Percentiles rank a stretch among this genome's conserved stretches.
Conservation (phyloP, 2,329 filamentous ascomycete genomes). For the Eurotiales sp. region DNA sequence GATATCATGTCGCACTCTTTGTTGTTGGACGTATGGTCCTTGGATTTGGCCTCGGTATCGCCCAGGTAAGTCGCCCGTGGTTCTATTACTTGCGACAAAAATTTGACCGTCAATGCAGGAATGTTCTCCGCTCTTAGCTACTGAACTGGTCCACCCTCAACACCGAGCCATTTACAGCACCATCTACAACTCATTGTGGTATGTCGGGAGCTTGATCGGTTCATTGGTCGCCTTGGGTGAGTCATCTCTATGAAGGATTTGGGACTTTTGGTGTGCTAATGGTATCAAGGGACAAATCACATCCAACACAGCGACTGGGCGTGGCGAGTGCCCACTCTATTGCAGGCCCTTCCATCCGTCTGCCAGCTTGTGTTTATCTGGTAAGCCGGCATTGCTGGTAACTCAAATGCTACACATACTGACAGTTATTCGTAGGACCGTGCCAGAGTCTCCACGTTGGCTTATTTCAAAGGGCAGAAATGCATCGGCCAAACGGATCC, state of each 20-base stretch:
- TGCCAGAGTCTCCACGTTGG: slow-evolving; percentile 57
- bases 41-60: slow-evolving; percentile 64
- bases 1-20: slow-evolving; percentile 47
- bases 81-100: not conserved
- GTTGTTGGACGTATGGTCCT: slow-evolving; percentile 60
- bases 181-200: slow-evolving; percentile 67
- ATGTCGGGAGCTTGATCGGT: slow-evolving; percentile 52
- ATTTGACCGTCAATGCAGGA: slow-evolving; percentile 29
- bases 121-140: slow-evolving; percentile 60
- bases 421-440: slow-evolving; percentile 8
- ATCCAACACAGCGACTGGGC: slow-evolving; percentile 54
- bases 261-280: slow-evolving; percentile 26
- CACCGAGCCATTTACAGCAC: slow-evolving; percentile 63
- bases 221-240: slow-evolving; percentile 29
- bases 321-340: slow-evolving; percentile 63
- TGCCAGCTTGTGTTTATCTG: slow-evolving; percentile 64
- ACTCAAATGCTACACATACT: not conserved
- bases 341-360: slow-evolving; percentile 60
- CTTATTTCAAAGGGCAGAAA: slow-evolving; percentile 57
- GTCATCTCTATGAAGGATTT: slow-evolving; percentile 33
- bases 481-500: slow-evolving; percentile 53
- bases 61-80: slow-evolving; percentile 47
- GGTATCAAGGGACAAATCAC: slow-evolving; percentile 30
- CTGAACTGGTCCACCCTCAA: slow-evolving; percentile 65
- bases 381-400: slow-evolving; percentile 43